These are phyloP conservation scores for Magnaporthiopsis poae DNA, from an alignment of 2,329 filamentous ascomycete genomes.

Conservation along the genomic window DNA sequence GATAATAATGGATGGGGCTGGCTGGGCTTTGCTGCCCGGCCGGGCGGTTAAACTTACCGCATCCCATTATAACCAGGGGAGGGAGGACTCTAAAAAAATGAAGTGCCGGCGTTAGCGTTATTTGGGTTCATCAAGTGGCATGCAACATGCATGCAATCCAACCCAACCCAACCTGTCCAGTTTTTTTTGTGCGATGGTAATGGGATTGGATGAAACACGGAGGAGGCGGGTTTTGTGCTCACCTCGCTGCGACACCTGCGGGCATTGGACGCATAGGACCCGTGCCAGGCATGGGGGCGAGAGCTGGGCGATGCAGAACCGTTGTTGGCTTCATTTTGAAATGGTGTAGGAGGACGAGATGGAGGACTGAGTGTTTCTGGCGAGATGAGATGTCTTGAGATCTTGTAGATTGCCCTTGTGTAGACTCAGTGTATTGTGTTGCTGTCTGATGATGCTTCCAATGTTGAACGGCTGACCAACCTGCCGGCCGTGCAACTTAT, in stretches of 20 bases:
- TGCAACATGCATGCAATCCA: background rate
- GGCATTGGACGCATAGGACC: background rate
- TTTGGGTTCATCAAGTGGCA: background rate
- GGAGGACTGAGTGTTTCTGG: no score
- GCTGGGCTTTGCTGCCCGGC: no score
- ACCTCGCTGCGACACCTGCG: background rate
- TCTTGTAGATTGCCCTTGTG: no score
- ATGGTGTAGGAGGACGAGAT: background rate
- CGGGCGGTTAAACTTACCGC: constrained; percentile 1
- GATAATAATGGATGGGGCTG: background rate
- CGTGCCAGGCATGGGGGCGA: constrained; percentile 2
- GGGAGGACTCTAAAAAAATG: background rate
- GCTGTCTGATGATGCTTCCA: background rate
- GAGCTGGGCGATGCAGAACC: constrained; percentile 1
- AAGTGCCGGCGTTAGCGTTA: background rate
- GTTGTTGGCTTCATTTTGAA: constrained; percentile 4
- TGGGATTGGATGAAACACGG: background rate
- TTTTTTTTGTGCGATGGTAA: background rate
- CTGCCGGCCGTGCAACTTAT: background rate
- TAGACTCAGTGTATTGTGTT: background rate
- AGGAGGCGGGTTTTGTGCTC: background rate
- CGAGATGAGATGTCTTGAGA: no score
- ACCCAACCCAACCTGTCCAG: no score
- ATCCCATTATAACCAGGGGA: constrained; percentile 5
- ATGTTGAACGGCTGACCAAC: background rate